phyloP scores from a whole-genome alignment of 2,329 filamentous ascomycete species.

The Aspergillus aculeatus region DNA sequence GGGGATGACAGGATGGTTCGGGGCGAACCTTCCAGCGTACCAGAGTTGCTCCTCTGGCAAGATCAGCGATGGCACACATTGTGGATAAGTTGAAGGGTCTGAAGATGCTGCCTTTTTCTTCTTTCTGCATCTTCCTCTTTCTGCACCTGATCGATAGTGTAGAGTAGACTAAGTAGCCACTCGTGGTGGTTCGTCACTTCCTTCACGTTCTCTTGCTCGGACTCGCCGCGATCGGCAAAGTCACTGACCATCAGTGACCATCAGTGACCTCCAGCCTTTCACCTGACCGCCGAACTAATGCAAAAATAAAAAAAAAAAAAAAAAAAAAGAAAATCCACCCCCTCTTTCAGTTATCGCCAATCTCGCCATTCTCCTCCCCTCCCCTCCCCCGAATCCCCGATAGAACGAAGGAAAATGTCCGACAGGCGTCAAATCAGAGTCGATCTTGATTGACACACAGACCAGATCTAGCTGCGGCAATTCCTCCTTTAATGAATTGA shows the following conservation, averaged over 20 bases:
- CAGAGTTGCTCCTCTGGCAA: constrained; percentile 14
- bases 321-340: no score
- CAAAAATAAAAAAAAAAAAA: background rate
- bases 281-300: constrained; percentile 19
- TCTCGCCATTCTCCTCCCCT: background rate
- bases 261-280: constrained; percentile 22
- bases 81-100: no score
- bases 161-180: background rate
- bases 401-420: constrained; percentile 15
- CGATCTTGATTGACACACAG: constrained; percentile 11
- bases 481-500: background rate
- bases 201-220: constrained; percentile 15
- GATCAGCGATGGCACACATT: no score
- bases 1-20: constrained; percentile 20
- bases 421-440: constrained; percentile 19
- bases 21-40: constrained; percentile 30
- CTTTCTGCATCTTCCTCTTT: no score
- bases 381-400: background rate
- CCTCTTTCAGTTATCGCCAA: background rate
- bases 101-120: no score
- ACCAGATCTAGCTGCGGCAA: constrained; percentile 16
- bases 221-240: constrained; percentile 14
- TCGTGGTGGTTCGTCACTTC: background rate
- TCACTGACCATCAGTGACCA: constrained; percentile 10
- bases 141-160: no score